Percentiles rank a stretch among this genome's conserved stretches.
These are phyloP conservation scores for Alternaria metachromatica DNA, from an alignment of 2,329 filamentous ascomycete species.

Conservation along the genomic window DNA sequence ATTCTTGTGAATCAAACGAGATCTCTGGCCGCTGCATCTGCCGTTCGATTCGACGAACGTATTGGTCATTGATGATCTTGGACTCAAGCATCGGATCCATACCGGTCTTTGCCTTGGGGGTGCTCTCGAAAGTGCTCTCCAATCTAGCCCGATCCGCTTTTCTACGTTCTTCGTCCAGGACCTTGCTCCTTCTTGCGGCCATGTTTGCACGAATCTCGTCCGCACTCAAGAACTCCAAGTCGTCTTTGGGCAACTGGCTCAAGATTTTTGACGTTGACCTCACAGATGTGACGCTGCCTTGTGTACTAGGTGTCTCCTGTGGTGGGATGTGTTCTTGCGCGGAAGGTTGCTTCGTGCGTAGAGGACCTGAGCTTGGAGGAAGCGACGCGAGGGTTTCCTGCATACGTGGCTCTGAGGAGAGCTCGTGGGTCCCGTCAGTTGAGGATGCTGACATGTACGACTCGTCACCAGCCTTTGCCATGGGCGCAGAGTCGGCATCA, in stretches of 20 bases:
- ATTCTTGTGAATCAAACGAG: neutral
- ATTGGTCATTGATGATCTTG: constrained; percentile 37
- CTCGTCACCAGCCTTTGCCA: neutral
- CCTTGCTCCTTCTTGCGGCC: constrained; percentile 32
- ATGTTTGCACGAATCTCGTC: constrained; percentile 53
- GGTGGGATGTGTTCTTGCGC: neutral
- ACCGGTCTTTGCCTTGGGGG: constrained; percentile 11
- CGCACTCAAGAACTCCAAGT: constrained; percentile 52
- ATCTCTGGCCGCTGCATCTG: constrained; percentile 20
- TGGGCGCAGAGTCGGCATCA: neutral
- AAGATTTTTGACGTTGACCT: constrained; percentile 38
- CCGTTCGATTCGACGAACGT: constrained; percentile 34
- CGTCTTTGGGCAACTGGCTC: constrained; percentile 43
- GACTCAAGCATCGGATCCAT: constrained; percentile 34
- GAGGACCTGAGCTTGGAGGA: neutral
- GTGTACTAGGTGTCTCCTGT: neutral
- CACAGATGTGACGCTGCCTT: neutral
- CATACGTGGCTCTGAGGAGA: neutral
- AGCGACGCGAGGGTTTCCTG: neutral
- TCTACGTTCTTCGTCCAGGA: constrained; percentile 17
- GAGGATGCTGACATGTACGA: neutral
- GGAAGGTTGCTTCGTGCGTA: neutral
- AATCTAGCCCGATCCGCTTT: constrained; percentile 29
- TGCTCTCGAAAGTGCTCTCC: constrained; percentile 34
- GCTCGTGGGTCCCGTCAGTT: neutral